Evolutionary conservation across 257 asterid species (phyloP), one percentile per base, ranked within the genome.

Genomic region (Solanum gandarillasii): DNA sequence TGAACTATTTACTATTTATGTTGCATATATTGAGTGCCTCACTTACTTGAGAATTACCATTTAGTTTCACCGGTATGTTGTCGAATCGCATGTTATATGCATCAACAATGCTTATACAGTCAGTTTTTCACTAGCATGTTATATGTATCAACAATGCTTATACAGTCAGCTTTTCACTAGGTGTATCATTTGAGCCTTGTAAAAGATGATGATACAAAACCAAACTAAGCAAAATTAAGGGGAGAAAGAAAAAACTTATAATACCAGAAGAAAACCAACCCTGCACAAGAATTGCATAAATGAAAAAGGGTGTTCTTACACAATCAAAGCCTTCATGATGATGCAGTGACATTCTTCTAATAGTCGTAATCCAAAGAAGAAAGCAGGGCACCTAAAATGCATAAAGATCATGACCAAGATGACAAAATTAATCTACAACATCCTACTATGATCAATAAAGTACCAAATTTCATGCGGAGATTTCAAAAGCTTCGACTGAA

Each of bases 251-350:
- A 84, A 20, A 27, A 67, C 48, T 62, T 65, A 52, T 48, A 60
- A 86, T 60, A 39, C 83, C 36, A 34, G 18, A 72, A 31, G 83
- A 55, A 67, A 23, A 73, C 11, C 25, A 35, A 83, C 31, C 89
- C 82, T 87, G 86, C 52, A 43, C 27, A 32, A 25, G 88, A 58
- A 46, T 70, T 72, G 71, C 67, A 83, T 55, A 79, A 67, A 39
- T 72, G 74, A 78, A 75, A 34, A 43, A 31, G 82, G 58, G 67
- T 84, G 78, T 34, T 58, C 99, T 94, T 94, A 97, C 99, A 92
- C 91, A 90, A 91, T 97, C 98, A 95, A 97, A 97, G 88, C 98
- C 99, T 89, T 97, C 93, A 92, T 97, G 98, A 90, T 94, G 95
- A 88, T 92, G 91, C 91, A 94, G 87, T 83, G 99, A 95, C 99